Evolutionary conservation across 2,329 filamentous ascomycete genomes (phyloP), one percentile per base, ranked within the genome.

Genomic region (Coniochaeta sp.): DNA sequence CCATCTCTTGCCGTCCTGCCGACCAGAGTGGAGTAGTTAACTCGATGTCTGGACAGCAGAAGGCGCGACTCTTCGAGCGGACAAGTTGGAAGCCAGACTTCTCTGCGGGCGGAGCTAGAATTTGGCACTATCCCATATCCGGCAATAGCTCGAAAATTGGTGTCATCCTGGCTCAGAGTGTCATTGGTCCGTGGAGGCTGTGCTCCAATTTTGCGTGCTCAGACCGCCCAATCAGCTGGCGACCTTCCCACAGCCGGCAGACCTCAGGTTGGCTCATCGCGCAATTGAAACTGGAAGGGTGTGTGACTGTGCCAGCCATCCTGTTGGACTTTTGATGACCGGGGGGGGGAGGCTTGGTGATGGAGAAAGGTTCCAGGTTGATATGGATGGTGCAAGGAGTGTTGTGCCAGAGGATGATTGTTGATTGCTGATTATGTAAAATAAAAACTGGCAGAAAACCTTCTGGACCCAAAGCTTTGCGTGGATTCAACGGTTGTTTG

Each of bases 271-370:
- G 47, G 62, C 59, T 59, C 56, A 57, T 58, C 57, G 50, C 60
- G 57, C 54, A 63, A 62, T 65, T 63, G 62, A 64, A 65, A 66
- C 62, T 62, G 52, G 38, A 57, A 54, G 34, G 57, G 56, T 60
- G 61, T 52, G 58, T 60, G 60, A 56, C 42, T 47, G 42, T 12
- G 19, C 42, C 42, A 47, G 42, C 42, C 42, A 47, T 22, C 38
- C 38, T 40, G 3, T n/a, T 40, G 38, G 38, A n/a, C 38, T 40
- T n/a, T n/a, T n/a, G n/a, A n/a, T n/a, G n/a, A n/a, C n/a, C n/a
- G n/a, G n/a, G n/a, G 12, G 12, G 32, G 32, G 32, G 38, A 42
- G 38, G 38, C 38, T 19, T 42, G 38, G 38, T 34, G 32, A 34
- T 34, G 12, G 32, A n/a, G n/a, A n/a, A n/a, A n/a, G n/a, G n/a